Evolutionary conservation across 345 rosid species (phyloP), one percentile per base, ranked within the genome.

Genomic region (Corymbia maculata): DNA sequence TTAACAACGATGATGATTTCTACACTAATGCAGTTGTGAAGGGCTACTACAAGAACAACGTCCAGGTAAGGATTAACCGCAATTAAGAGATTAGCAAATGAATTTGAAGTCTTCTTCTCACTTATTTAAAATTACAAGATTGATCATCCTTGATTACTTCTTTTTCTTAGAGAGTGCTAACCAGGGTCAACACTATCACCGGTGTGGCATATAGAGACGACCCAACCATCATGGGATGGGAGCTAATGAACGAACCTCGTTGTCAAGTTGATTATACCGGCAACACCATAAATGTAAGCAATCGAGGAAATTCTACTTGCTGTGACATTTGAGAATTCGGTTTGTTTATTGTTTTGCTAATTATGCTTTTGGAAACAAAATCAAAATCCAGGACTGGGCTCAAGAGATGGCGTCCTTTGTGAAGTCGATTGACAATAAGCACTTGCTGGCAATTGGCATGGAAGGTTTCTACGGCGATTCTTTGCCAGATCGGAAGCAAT

Each of bases 401-500:
- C 88, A 89, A 66, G 94, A 92, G 88, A 94, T 91, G 94, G 94
- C 92, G 19, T n/a, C 93, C 10, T 89, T 89, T 49, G 70, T 92
- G 26, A 93, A 94, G 91, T 92, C 92, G 6, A 91, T 91, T 5
- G 94, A 94, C 92, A 86, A 12, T 66, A 88, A 89, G 36, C 95
- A 94, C 87, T 90, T 93, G 89, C 21, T 92, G 86, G 90, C 66
- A 3, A 68, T 91, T 24, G 94, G 93, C 47, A 79, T 92, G 93
- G 94, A 94, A 90, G 95, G 94, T 11, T 93, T 89, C 92, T 94
- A 93, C 19, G 93, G 94, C 0, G 93, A 90, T 61, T 94, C 94
- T 2, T 44, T 86, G 16, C 90, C 91, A 4, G 88, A 91, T 51
- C 91, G 89, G 82, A 89, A 90, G 90, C 93, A 91, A 80, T 88